Evolutionary conservation across 352 stramenopile species (phyloP).

Genomic region (Globisporangium abappressorium): DNA sequence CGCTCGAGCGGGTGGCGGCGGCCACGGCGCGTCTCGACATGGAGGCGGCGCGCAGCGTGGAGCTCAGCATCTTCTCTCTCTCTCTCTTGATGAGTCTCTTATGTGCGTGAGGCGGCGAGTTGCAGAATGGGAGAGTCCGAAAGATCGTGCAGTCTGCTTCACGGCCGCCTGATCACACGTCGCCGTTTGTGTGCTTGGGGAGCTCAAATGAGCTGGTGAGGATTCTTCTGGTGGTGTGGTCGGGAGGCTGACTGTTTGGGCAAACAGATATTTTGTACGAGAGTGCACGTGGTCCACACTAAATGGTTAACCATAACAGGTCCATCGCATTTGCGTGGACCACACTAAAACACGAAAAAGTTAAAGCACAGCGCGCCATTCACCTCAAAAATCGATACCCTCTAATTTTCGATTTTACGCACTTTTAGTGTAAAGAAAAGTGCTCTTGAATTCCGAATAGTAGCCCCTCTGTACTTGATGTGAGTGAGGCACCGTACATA

Average conservation of each 20-base stretch:
- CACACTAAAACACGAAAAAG: too few species aligned
- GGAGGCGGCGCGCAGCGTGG: conserved; percentile 12
- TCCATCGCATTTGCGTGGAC: too few species aligned
- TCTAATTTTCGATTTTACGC: too few species aligned
- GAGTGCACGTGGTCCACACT: too few species aligned
- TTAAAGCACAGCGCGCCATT: too few species aligned
- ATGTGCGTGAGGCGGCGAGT: not conserved
- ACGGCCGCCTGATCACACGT: not conserved
- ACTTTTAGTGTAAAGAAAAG: too few species aligned
- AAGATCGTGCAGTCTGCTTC: not conserved
- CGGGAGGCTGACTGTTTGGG: conserved; percentile 29
- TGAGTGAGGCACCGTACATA: too few species aligned
- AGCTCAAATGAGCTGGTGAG: not conserved
- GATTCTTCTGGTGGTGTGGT: conserved; percentile 39
- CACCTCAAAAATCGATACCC: too few species aligned
- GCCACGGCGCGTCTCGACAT: conserved; percentile 2
- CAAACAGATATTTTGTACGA: conserved; percentile 25
- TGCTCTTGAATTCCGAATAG: too few species aligned
- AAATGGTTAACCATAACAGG: too few species aligned
- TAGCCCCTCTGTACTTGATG: too few species aligned
- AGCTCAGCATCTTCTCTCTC: conserved; percentile 26
- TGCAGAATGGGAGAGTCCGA: conserved; percentile 4
- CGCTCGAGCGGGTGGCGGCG: conserved; percentile 10
- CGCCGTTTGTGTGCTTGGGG: too few species aligned
- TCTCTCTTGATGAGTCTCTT: not conserved